Conservation (phyloP, 163 green algal genomes). For the Scenedesmus sp. region DNA sequence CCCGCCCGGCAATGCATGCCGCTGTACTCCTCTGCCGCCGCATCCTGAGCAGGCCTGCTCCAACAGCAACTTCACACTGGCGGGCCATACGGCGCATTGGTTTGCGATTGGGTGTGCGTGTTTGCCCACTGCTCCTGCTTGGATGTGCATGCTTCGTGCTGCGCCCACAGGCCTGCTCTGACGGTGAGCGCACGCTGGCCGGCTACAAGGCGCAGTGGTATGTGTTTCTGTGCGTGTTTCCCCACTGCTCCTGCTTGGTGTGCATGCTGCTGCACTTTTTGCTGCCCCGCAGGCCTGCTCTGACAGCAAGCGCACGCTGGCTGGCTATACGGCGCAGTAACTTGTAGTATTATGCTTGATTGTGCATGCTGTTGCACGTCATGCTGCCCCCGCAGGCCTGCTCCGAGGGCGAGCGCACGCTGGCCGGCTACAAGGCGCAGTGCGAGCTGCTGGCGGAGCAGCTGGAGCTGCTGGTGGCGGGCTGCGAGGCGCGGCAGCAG, state of each 20-base stretch:
- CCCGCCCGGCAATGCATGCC: too few species aligned
- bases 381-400: background rate
- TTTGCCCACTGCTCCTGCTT: background rate
- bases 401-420: constrained; percentile 4
- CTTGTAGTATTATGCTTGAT: background rate
- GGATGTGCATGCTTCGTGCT: background rate
- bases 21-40: too few species aligned
- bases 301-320: too few species aligned
- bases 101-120: too few species aligned
- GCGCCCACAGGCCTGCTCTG: background rate
- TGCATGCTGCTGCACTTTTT: too few species aligned
- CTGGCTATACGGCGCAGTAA: too few species aligned
- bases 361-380: background rate
- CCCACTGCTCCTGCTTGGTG: too few species aligned
- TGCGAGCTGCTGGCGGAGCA: constrained; percentile 85
- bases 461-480: constrained; percentile 83
- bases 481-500: constrained; percentile 76
- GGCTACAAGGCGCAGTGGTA: constrained; percentile 91
- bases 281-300: too few species aligned
- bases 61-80: too few species aligned
- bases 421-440: constrained; percentile 92
- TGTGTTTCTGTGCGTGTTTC: too few species aligned
- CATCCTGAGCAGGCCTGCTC: too few species aligned
- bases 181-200: constrained; percentile 51
- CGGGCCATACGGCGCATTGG: too few species aligned